These are phyloP conservation scores for Conidiobolus incongruus DNA, from an alignment of 371 early-diverging fungal species.

Conservation along the genomic window DNA sequence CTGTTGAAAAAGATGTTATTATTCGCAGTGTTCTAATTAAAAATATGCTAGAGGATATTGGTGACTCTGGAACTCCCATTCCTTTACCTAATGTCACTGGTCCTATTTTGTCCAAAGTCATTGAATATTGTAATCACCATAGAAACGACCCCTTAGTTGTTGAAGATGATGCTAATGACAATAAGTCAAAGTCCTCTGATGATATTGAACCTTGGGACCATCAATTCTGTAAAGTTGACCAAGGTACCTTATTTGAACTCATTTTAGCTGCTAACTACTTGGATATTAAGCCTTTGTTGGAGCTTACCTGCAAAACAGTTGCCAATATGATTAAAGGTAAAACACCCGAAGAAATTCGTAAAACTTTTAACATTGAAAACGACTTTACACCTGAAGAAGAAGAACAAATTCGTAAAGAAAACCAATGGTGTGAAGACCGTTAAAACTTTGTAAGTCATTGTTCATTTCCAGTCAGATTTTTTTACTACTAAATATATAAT, in stretches of 20 bases:
- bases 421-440: constrained; percentile 17
- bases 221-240: constrained; percentile 66
- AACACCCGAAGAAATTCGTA: constrained; percentile 64
- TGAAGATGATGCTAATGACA: constrained; percentile 15
- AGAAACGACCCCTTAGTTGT: constrained; percentile 28
- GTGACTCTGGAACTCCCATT: constrained; percentile 26
- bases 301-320: constrained; percentile 68
- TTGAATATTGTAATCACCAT: constrained; percentile 68
- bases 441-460: no score
- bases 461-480: no score
- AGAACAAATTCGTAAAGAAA: constrained; percentile 30
- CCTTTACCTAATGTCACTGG: constrained; percentile 78
- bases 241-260: constrained; percentile 71
- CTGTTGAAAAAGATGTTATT: constrained; percentile 48
- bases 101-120: constrained; percentile 48
- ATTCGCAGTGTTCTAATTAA: constrained; percentile 55
- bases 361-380: constrained; percentile 58
- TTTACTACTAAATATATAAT: no score
- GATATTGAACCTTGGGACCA: constrained; percentile 61
- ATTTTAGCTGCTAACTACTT: constrained; percentile 77
- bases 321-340: constrained; percentile 80
- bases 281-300: constrained; percentile 64
- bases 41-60: constrained; percentile 62
- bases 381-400: constrained; percentile 81
- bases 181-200: constrained; percentile 16